Conservation (phyloP, 768 basidiomycete species). For the Wakefieldia striispora region DNA sequence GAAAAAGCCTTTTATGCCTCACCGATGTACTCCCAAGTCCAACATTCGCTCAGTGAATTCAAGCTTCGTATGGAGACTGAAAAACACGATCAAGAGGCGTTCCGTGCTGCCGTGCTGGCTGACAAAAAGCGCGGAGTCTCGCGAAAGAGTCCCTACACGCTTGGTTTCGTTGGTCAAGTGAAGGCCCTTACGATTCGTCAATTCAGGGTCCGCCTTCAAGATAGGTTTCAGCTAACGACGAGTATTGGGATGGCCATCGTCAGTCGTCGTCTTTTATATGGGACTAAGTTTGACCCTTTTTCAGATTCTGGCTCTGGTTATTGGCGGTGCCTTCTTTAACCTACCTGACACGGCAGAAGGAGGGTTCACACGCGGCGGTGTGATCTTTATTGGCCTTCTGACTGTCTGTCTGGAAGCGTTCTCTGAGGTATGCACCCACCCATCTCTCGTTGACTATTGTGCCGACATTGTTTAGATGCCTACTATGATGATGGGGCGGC, state of each 20-base stretch:
- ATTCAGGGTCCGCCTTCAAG: slow-evolving; percentile 71
- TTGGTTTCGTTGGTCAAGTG: slow-evolving; percentile 75
- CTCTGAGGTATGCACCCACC: slow-evolving; percentile 48
- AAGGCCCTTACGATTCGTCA: slow-evolving; percentile 67
- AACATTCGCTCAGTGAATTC: slow-evolving; percentile 53
- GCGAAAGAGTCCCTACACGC: slow-evolving; percentile 78
- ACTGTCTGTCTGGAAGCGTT: slow-evolving; percentile 72
- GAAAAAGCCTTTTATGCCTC: slow-evolving; percentile 62
- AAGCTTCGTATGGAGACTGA: slow-evolving; percentile 56
- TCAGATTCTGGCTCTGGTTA: slow-evolving; percentile 43
- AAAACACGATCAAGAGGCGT: slow-evolving; percentile 67
- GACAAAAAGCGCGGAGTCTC: slow-evolving; percentile 80
- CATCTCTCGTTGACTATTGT: slow-evolving; percentile 1
- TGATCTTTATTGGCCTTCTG: slow-evolving; percentile 71
- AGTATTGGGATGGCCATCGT: slow-evolving; percentile 63
- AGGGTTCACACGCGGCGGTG: slow-evolving; percentile 83
- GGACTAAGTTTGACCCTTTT: not conserved
- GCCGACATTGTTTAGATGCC: slow-evolving; percentile 47
- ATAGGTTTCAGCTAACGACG: slow-evolving; percentile 73
- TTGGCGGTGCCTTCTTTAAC: slow-evolving; percentile 74
- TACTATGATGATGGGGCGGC: slow-evolving; percentile 75
- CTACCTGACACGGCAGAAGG: slow-evolving; percentile 72
- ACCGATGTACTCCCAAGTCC: slow-evolving; percentile 40
- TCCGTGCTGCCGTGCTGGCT: slow-evolving; percentile 69
- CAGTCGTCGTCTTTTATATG: slow-evolving; percentile 23